These are phyloP conservation scores for Lenwebbia sp. DNA, from an alignment of 345 rosid genomes.

Conservation along the genomic window DNA sequence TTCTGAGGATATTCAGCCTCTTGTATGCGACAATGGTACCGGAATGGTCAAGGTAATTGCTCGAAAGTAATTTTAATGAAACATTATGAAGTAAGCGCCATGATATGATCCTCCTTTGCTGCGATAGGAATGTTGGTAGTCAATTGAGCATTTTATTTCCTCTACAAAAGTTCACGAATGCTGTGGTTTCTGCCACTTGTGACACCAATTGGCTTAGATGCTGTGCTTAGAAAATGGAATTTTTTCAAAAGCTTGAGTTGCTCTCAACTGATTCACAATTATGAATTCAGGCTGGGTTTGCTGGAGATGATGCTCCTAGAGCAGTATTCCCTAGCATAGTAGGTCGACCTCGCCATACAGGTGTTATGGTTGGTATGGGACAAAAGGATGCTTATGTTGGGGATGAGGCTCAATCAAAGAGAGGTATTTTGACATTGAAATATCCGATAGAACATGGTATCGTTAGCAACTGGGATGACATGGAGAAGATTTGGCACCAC, in stretches of 20 bases:
- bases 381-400: constrained; percentile 66
- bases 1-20: constrained; percentile 40
- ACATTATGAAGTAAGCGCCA: neutral
- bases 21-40: constrained; percentile 66
- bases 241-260: neutral
- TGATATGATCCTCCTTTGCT: neutral
- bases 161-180: neutral
- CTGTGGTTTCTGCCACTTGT: neutral
- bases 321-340: constrained; percentile 50
- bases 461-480: constrained; percentile 59
- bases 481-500: constrained; percentile 61
- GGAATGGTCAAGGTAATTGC: constrained; percentile 57
- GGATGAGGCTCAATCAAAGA: constrained; percentile 62
- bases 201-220: neutral
- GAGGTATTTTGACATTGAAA: constrained; percentile 56
- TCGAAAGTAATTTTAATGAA: neutral
- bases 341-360: constrained; percentile 48
- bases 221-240: neutral
- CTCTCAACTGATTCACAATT: neutral
- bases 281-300: constrained; percentile 36
- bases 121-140: neutral
- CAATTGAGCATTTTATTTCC: neutral
- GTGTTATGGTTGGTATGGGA: constrained; percentile 60
- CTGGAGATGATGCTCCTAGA: constrained; percentile 49
- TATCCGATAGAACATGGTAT: constrained; percentile 60